Evolutionary conservation across 768 basidiomycete species (phyloP), one percentile per base, ranked within the genome.

Genomic region (Tulasnella sp.): DNA sequence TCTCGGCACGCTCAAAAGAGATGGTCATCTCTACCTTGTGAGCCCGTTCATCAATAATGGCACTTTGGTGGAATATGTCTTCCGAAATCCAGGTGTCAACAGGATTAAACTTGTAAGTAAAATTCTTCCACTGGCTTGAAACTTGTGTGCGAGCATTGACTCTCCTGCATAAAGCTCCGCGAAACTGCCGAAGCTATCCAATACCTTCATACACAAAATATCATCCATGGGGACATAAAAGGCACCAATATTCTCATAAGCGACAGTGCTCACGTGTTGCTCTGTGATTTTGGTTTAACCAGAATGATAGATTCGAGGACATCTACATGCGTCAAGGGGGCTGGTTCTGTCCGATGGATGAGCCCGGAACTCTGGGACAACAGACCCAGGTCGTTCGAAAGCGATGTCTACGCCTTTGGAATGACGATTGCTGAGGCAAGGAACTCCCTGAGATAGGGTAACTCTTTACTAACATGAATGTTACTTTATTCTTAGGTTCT

Each of bases 321-420:
- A n/a, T 74, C 74, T 31, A 74, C 39, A 12, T 40, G 36, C 27
- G 40, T 42, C 24, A 74, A 74, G 46, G 74, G 74, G 3, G 74
- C 40, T 74, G 74, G 74, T 18, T 38, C 74, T 36, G 74, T 74
- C 31, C 74, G 14, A n/a, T 74, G 74, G 74, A 74, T 74, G 74
- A 74, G 74, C 39, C 74, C 74, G 40, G 74, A 74, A 21, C 74
- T 42, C n/a, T 38, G 40, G 46, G 40, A 42, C 27, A 74, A 74
- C 40, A 34, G 44, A 24, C 39, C 39, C 74, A 39, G 46, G 24
- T 18, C 74, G 4, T 27, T 27, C 46, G 36, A 74, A 74, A 74
- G 74, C 39, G 74, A 74, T n/a, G 40, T 74, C 39, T 74, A 74
- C 40, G 74, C 74, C 74, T 42, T 74, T 18, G 74, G 74, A n/a